Percentiles rank a stretch among this genome's conserved stretches.
Conservation (phyloP, 2,329 filamentous ascomycete species). For the Venturiaceae sp. region DNA sequence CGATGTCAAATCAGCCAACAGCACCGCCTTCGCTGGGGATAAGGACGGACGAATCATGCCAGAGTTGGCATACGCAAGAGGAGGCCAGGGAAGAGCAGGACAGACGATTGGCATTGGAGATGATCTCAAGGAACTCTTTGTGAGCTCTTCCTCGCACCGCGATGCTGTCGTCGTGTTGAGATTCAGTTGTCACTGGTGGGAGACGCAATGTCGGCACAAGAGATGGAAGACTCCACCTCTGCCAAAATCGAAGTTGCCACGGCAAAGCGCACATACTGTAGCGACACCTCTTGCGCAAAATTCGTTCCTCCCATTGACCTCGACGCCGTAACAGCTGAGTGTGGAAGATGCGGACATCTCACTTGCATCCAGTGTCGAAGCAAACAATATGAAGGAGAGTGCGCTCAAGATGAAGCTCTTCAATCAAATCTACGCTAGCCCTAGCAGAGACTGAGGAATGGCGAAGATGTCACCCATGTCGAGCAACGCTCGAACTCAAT, state of each 20-base stretch:
- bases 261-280: not conserved
- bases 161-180: not conserved
- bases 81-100: too few species aligned
- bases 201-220: not conserved
- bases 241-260: not conserved
- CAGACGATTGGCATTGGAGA: too few species aligned
- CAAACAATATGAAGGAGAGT: not conserved
- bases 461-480: not conserved
- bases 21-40: conserved; percentile 17
- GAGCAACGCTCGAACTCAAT: not conserved
- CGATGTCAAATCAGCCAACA: conserved; percentile 15
- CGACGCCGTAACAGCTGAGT: not conserved
- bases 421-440: conserved; percentile 16
- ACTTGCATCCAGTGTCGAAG: not conserved
- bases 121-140: conserved; percentile 3
- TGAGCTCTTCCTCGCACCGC: not conserved
- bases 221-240: not conserved
- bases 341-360: not conserved
- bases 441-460: not conserved
- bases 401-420: not conserved
- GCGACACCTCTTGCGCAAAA: not conserved
- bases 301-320: not conserved
- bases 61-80: conserved; percentile 9
- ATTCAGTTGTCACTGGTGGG: not conserved
- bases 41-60: conserved; percentile 13